Base-by-base conservation (phyloP, 768 basidiomycete genomes). In the Boletus insuetus region DNA sequence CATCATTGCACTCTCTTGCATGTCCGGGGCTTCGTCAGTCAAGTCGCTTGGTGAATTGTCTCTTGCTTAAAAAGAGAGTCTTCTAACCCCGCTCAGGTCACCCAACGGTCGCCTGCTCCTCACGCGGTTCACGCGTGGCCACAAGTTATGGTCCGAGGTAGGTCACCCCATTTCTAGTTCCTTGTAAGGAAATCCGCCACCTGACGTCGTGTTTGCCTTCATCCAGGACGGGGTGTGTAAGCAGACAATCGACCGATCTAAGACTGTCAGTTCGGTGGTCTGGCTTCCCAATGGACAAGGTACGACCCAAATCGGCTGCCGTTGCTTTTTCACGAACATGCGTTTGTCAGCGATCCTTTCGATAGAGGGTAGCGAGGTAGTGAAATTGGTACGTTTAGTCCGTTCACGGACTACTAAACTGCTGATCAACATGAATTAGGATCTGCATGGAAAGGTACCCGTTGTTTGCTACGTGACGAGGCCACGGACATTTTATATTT, bases 101-200 rank as follows among this genome's bases (percentile, higher is more conserved):
- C 82, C 81, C 3, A 74, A 70, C 31, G 77, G 81, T 16, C 69
- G 66, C 19, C 56, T 70, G 11, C 68, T 82, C 37, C 66, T 82
- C 38, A 79, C 81, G 4, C 79, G 80, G 58, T 72, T 79, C 40
- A 73, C 68, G 22, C 78, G 77, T 9, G 75, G 73, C 22, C 67
- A 82, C 52, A 82, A 83, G 57, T 53, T 82, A 20, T 82, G 81
- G 81, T 75, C 73, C n/a, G 75, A 78, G 67, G 80, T 79, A 54
- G 53, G 11, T 51, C 8, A 3, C 4, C 17, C 2, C 16, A 6
- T 0, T 9, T 10, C 4, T 6, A 37, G 13, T 17, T n/a, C 8
- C 17, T 17, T 11, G 24, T 19, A 24, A 24, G 24, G 24, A 24
- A 24, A 6, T 1, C 24, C 24, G n/a, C 29, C 19, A 12, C 12